These are phyloP conservation scores for Tulasnella calospora DNA, from an alignment of 768 basidiomycete genomes.

Conservation along the genomic window DNA sequence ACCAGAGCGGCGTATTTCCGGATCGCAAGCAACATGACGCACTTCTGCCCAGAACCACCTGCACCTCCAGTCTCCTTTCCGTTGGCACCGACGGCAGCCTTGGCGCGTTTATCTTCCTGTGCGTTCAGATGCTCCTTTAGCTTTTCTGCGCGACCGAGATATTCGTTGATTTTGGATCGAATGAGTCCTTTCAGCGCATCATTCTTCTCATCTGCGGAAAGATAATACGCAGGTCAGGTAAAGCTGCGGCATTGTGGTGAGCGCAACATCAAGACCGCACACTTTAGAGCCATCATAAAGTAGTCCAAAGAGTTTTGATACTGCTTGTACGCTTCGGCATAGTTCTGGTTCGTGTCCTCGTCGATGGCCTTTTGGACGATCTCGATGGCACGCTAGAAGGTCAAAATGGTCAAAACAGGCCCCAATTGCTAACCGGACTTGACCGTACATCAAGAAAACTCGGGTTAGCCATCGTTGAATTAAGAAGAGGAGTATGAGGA, in stretches of 20 bases:
- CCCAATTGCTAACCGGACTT: neutral
- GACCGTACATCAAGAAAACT: constrained; percentile 27
- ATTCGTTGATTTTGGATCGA: constrained; percentile 82
- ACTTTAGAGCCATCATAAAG: constrained; percentile 95
- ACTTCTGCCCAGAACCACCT: constrained; percentile 30
- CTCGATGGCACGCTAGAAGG: constrained; percentile 68
- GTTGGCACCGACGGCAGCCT: constrained; percentile 49
- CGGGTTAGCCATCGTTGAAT: constrained; percentile 22
- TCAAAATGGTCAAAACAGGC: neutral
- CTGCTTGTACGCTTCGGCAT: constrained; percentile 87
- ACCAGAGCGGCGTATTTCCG: neutral
- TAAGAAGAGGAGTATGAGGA: neutral
- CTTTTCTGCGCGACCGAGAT: constrained; percentile 84
- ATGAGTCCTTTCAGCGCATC: constrained; percentile 85
- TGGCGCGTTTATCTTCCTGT: constrained; percentile 57
- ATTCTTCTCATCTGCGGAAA: constrained; percentile 84
- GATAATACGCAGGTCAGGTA: constrained; percentile 6
- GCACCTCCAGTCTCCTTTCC: constrained; percentile 43
- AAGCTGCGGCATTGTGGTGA: neutral
- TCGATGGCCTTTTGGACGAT: constrained; percentile 91
- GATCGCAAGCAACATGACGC: neutral
- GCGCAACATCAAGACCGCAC: constrained; percentile 42
- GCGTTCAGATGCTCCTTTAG: constrained; percentile 77
- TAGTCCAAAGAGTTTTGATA: constrained; percentile 96
- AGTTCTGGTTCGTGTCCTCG: constrained; percentile 88